Conservation (phyloP, 345 rosid genomes). For the Syzygium grande region DNA sequence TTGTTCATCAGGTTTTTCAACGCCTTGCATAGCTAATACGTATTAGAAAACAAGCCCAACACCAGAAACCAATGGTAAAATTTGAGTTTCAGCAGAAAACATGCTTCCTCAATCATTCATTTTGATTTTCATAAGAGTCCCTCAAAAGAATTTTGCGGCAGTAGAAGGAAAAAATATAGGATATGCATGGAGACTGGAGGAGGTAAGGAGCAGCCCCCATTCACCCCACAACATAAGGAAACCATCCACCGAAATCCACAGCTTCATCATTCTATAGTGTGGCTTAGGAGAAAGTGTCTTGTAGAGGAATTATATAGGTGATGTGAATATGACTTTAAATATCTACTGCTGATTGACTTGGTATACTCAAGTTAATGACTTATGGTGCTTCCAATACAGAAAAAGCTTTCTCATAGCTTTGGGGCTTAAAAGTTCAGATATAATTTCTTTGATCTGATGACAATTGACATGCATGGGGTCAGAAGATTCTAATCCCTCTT, state of each 20-base stretch:
- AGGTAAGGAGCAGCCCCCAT: neutral
- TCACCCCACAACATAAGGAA: neutral
- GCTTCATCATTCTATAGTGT: neutral
- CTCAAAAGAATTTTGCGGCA: neutral
- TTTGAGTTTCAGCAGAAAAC: neutral
- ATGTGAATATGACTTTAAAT: neutral
- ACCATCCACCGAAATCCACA: neutral
- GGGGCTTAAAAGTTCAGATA: neutral
- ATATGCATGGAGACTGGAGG: neutral
- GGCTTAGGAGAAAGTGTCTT: neutral
- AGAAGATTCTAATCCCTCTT: neutral
- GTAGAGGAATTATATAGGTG: neutral
- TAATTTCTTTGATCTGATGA: neutral
- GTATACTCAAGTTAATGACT: neutral
- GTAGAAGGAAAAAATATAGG: neutral
- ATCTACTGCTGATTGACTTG: neutral
- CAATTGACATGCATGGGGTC: neutral
- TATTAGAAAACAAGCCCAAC: neutral
- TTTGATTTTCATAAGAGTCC: neutral
- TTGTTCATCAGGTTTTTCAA: neutral
- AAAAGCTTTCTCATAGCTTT: neutral
- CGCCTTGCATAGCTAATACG: neutral
- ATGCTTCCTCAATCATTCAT: neutral
- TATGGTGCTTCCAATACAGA: neutral
- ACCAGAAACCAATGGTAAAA: neutral